Base-by-base conservation (phyloP, 1,284 basidiomycete species). In the Melampsora larici-populina region DNA sequence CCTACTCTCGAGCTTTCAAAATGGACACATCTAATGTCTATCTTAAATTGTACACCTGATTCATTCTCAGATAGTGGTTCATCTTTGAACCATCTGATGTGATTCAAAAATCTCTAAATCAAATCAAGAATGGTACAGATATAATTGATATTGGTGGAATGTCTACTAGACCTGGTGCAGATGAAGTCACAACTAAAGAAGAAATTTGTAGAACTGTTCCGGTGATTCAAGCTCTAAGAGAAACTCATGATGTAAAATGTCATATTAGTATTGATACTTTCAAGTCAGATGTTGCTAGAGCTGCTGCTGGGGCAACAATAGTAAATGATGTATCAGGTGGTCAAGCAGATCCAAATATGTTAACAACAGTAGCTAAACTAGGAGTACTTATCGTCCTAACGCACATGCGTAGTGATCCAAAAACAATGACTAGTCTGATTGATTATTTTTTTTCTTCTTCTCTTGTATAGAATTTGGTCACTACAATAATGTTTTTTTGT, bases 91-190 rank as follows among this genome's bases (percentile, higher is more conserved):
- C 31, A 9, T 29, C 49, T 29, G 66, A 76, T 63, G 65, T 40
- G 15, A 66, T 76, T 24, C 31, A 58, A 24, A 33, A 62, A 17
- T 26, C 66, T 21, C 29, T 76, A 1, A 26, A 60, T 51, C 74
- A 76, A 40, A 21, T 89, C 2, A 79, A 83, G 0, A 84, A 85
- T 0, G 90, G 90, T 0, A 90, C 91, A 0, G 88, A 90, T 79
- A 91, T 99, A 71, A 86, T 99, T 78, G 96, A 99, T 83, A 87
- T 99, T 15, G 96, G 97, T 0, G 97, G 97, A 0, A 94, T 94
- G 86, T 96, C 93, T 0, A 97, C 94, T 0, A 88, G 93, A 15
- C 94, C 94, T 0, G 87, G 88, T 0, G 91, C 93, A 0, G 86
- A 84, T 0, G 89, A 89, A 65, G 90, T 96, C 76, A 86, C 88